phyloP scores from a whole-genome alignment of 768 basidiomycete species.

The Termitomyces sp. region DNA sequence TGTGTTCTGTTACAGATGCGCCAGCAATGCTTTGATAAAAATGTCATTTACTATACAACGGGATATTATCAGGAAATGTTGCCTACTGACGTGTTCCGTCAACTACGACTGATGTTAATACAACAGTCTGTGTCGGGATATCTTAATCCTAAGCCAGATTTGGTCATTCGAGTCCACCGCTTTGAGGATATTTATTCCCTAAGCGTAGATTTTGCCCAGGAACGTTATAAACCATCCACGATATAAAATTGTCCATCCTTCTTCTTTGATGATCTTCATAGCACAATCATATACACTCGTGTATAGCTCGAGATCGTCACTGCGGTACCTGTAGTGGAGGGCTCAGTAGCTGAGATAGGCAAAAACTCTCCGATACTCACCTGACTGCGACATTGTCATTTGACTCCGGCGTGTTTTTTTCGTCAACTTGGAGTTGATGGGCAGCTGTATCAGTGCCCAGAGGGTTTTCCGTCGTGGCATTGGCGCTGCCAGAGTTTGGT shows the following conservation, averaged over 20 bases:
- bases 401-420: neutral
- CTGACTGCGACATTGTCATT: slow-evolving; percentile 3
- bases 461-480: neutral
- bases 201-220: slow-evolving; percentile 7
- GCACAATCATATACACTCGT: slow-evolving; percentile 22
- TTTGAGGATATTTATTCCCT: too few species aligned
- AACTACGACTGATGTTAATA: too few species aligned
- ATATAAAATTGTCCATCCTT: slow-evolving; percentile 27
- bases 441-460: neutral
- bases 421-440: neutral
- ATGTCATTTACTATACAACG: too few species aligned
- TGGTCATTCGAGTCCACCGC: too few species aligned
- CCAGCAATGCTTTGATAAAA: too few species aligned
- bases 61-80: neutral
- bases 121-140: neutral
- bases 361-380: slow-evolving; percentile 1
- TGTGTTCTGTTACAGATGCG: neutral
- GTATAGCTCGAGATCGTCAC: slow-evolving; percentile 22
- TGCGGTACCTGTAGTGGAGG: slow-evolving; percentile 17
- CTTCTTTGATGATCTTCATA: slow-evolving; percentile 26
- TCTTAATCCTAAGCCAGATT: too few species aligned
- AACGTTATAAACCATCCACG: slow-evolving; percentile 28
- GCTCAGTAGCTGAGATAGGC: neutral
- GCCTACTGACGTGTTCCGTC: neutral
- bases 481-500: slow-evolving; percentile 6